phyloP scores from a whole-genome alignment of 2,329 filamentous ascomycete genomes.

The Fusarium redolens region DNA sequence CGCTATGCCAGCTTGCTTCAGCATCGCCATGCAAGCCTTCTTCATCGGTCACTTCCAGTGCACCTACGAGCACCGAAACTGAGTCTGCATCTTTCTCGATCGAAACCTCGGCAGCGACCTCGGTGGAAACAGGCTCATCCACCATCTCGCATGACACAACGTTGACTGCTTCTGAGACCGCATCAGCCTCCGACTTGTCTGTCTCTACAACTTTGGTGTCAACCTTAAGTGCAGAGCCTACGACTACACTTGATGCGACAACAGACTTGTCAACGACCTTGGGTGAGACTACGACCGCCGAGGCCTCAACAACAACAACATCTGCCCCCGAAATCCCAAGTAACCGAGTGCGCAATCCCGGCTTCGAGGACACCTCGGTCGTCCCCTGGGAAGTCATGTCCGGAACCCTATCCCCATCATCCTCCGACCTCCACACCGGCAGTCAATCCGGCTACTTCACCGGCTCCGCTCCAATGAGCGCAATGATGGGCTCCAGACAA shows the following conservation, averaged over 20 bases:
- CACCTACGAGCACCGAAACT: not conserved
- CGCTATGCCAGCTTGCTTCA: not conserved
- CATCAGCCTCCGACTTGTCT: not conserved
- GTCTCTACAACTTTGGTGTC: not conserved
- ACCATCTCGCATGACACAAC: not conserved
- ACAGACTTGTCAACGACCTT: not conserved
- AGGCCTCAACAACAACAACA: not conserved
- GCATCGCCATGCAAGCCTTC: not conserved
- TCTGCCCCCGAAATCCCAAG: not conserved
- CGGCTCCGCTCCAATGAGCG: not conserved
- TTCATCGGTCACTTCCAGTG: not conserved
- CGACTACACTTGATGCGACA: not conserved
- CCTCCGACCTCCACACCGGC: not conserved
- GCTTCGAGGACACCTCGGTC: accelerated
- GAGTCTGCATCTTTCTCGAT: not conserved
- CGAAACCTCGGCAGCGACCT: too few relatives aligned
- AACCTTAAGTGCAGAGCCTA: not conserved
- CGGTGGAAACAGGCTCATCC: not conserved
- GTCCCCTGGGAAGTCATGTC: not conserved
- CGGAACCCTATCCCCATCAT: not conserved
- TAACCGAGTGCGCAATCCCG: not conserved
- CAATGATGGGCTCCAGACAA: not conserved
- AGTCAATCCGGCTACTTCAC: not conserved
- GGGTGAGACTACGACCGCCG: not conserved
- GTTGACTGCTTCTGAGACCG: not conserved